These are phyloP conservation scores for Globisporangium barbulae DNA, from an alignment of 352 stramenopile genomes.

Conservation along the genomic window DNA sequence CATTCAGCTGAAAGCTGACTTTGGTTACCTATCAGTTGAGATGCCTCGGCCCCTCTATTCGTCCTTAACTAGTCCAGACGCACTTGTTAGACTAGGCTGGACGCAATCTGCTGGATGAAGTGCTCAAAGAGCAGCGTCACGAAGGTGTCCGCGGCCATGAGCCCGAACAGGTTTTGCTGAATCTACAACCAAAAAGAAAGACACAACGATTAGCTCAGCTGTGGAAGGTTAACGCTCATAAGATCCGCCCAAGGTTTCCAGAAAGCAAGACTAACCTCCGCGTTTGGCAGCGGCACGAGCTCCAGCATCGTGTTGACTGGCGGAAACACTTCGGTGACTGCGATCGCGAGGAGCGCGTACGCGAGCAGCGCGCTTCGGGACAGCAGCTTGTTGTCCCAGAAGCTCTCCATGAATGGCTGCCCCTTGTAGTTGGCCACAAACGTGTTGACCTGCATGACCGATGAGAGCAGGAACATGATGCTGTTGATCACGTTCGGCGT, in stretches of 20 bases:
- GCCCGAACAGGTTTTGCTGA: slow-evolving; percentile 34
- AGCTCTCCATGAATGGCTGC: slow-evolving; percentile 52
- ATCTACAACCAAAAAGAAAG: slow-evolving; percentile 22
- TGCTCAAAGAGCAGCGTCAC: slow-evolving; percentile 48
- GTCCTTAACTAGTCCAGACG: too few species aligned
- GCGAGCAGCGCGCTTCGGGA: slow-evolving; percentile 27
- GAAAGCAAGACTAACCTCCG: slow-evolving; percentile 22
- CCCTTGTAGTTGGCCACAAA: slow-evolving; percentile 57
- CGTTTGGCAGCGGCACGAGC: slow-evolving; percentile 32
- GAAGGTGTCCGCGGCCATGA: slow-evolving; percentile 56
- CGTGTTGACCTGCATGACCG: slow-evolving; percentile 57
- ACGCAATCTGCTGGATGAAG: slow-evolving; percentile 19
- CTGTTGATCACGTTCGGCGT: slow-evolving; percentile 94
- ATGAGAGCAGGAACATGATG: slow-evolving; percentile 91
- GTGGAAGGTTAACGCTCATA: neutral
- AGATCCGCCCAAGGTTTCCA: neutral
- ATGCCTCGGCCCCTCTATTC: too few species aligned
- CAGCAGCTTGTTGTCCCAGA: slow-evolving; percentile 38
- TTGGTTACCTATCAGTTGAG: too few species aligned
- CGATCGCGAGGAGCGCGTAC: slow-evolving; percentile 28
- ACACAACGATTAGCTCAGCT: neutral
- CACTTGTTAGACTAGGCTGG: slow-evolving; percentile 6
- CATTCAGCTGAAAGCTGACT: too few species aligned
- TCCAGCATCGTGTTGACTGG: slow-evolving; percentile 35
- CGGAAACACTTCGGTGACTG: slow-evolving; percentile 30